phyloP scores from a whole-genome alignment of 1,284 basidiomycete genomes.

The Trichosporon ovoides region DNA sequence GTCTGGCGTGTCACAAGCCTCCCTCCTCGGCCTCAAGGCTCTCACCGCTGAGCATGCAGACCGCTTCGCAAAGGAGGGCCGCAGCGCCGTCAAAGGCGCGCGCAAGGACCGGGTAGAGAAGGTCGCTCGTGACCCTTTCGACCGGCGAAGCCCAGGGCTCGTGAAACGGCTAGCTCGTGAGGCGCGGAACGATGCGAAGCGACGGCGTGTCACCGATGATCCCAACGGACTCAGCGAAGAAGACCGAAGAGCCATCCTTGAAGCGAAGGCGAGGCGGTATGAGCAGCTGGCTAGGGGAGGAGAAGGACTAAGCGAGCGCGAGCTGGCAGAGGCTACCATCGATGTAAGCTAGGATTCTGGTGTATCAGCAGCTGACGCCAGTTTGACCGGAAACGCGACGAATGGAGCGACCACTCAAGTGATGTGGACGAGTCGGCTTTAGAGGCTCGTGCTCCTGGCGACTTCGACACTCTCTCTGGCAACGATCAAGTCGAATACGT shows the following conservation, averaged over 20 bases:
- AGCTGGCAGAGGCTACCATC: slow-evolving; percentile 68
- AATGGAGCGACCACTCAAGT: slow-evolving; percentile 39
- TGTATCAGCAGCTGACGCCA: slow-evolving; percentile 33
- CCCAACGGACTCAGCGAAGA: slow-evolving; percentile 39
- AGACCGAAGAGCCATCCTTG: slow-evolving; percentile 51
- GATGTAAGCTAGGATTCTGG: slow-evolving; percentile 60
- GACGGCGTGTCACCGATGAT: slow-evolving; percentile 31
- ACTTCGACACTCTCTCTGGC: slow-evolving; percentile 21
- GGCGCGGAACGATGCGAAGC: slow-evolving; percentile 40
- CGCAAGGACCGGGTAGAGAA: slow-evolving; percentile 16
- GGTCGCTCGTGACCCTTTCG: slow-evolving; percentile 37
- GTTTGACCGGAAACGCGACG: slow-evolving; percentile 65
- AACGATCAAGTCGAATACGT: slow-evolving; percentile 43
- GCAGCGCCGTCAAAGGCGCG: slow-evolving; percentile 36
- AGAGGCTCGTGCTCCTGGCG: slow-evolving; percentile 47
- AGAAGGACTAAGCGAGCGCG: slow-evolving; percentile 68
- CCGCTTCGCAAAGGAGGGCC: slow-evolving; percentile 43
- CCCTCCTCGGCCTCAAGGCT: slow-evolving; percentile 44
- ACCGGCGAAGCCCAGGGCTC: slow-evolving; percentile 43
- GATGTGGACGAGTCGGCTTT: slow-evolving; percentile 37
- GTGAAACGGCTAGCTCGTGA: slow-evolving; percentile 44
- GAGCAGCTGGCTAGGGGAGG: slow-evolving; percentile 74
- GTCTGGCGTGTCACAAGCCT: slow-evolving; percentile 34
- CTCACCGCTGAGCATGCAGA: slow-evolving; percentile 48
- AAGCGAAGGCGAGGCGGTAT: slow-evolving; percentile 76